These are phyloP conservation scores for Cercophora samala DNA, from an alignment of 495 filamentous ascomycete species.

Conservation along the genomic window DNA sequence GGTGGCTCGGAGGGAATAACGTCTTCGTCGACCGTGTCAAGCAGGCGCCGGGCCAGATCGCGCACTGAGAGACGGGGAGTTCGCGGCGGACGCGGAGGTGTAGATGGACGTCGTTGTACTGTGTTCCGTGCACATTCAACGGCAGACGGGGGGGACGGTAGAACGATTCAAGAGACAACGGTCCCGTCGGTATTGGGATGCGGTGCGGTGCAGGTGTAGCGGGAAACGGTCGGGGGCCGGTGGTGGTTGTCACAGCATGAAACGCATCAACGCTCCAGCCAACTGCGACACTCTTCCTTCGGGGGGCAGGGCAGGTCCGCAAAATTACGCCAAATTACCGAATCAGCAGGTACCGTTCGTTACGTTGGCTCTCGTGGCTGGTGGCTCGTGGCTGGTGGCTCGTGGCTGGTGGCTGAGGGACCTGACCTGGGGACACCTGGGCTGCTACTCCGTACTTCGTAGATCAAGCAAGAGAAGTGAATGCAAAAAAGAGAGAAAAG, in stretches of 20 bases:
- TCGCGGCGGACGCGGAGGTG: slow-evolving; percentile 8
- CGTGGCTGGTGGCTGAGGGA: neutral
- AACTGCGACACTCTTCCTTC: slow-evolving; percentile 7
- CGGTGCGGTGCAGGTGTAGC: slow-evolving; percentile 4
- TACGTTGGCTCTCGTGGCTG: neutral
- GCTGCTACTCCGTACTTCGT: neutral
- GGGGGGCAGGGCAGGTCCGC: neutral
- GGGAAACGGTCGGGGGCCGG: neutral
- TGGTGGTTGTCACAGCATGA: slow-evolving; percentile 22
- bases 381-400: neutral
- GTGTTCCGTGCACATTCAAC: slow-evolving; percentile 2
- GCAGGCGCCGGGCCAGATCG: slow-evolving; percentile 18
- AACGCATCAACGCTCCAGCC: slow-evolving; percentile 20
- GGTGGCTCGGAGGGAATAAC: slow-evolving; percentile 13
- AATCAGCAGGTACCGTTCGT: slow-evolving; percentile 12
- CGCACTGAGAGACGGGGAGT: slow-evolving; percentile 7
- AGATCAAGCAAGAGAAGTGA: neutral
- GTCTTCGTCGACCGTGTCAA: slow-evolving; percentile 20
- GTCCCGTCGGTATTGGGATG: neutral
- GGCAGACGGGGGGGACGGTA: neutral
- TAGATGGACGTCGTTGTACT: slow-evolving; percentile 9
- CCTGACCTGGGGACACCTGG: neutral
- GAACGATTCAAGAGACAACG: neutral
- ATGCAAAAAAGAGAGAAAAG: neutral
- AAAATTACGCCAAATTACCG: slow-evolving; percentile 11